phyloP scores from a whole-genome alignment of 2,329 filamentous ascomycete species.

The Aureobasidium vineae region DNA sequence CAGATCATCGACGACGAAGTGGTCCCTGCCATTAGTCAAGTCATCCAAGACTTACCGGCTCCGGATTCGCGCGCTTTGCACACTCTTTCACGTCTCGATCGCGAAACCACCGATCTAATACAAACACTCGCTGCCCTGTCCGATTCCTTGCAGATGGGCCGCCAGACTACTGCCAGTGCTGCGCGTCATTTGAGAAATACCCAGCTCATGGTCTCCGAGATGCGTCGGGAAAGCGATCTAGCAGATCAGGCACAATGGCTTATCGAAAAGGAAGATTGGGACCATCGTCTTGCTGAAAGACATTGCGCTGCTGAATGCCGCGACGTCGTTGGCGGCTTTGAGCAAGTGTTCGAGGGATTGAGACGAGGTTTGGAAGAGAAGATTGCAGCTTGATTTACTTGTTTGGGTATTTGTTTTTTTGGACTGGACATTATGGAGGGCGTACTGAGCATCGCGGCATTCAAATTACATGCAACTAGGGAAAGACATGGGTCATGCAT shows the following conservation, averaged over 20 bases:
- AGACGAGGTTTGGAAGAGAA: conserved; percentile 43
- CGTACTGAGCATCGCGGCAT: conserved; percentile 21
- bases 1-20: conserved; percentile 68
- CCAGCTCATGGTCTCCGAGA: conserved; percentile 80
- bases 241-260: conserved; percentile 79
- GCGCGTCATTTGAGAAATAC: conserved; percentile 75
- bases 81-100: conserved; percentile 63
- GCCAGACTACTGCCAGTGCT: conserved; percentile 81
- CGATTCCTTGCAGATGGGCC: conserved; percentile 90
- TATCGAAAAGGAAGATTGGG: conserved; percentile 83
- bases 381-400: conserved; percentile 17
- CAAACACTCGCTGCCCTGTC: conserved; percentile 81
- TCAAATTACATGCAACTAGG: not conserved
- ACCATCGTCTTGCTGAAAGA: conserved; percentile 68
- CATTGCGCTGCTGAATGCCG: conserved; percentile 82
- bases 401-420: conserved; percentile 12
- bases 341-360: conserved; percentile 84
- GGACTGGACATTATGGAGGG: not conserved
- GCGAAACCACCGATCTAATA: conserved; percentile 67
- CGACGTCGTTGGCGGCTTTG: conserved; percentile 88
- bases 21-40: conserved; percentile 60
- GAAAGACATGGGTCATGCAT: conserved; percentile 15
- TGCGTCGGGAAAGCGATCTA: conserved; percentile 77
- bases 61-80: conserved; percentile 65
- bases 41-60: conserved; percentile 66